Percentiles rank a stretch among this genome's conserved stretches.
Conservation (phyloP, 371 early-diverging fungal genomes). For the Apophysomyces ossiformis region DNA sequence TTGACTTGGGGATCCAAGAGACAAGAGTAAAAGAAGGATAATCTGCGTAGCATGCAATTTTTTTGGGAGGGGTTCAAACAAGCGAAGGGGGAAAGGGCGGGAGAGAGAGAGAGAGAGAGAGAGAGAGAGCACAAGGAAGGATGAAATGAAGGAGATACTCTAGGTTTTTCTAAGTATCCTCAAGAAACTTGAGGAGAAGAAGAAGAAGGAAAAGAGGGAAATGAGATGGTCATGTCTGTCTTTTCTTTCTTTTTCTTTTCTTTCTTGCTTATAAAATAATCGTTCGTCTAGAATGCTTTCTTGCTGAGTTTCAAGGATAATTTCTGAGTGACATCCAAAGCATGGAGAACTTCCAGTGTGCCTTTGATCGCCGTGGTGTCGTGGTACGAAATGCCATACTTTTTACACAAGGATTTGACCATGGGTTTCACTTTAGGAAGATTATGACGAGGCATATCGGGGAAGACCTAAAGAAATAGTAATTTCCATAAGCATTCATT, state of each 20-base stretch:
- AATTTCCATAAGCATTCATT: too few relatives aligned
- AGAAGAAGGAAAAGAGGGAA: not conserved
- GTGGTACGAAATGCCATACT: slow-evolving; percentile 76
- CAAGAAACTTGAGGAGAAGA: not conserved
- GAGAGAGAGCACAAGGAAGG: too few relatives aligned
- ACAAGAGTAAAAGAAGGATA: not conserved
- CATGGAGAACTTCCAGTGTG: slow-evolving; percentile 72
- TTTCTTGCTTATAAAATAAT: not conserved
- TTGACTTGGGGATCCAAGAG: not conserved
- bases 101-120: too few relatives aligned
- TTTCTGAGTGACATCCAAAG: slow-evolving; percentile 66
- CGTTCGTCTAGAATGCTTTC: slow-evolving; percentile 38
- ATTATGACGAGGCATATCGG: slow-evolving; percentile 81
- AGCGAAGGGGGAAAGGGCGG: not conserved
- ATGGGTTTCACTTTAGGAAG: slow-evolving; percentile 68
- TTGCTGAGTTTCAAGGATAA: slow-evolving; percentile 59
- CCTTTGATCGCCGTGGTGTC: slow-evolving; percentile 72
- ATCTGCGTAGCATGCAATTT: not conserved
- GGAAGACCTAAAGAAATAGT: slow-evolving; percentile 62
- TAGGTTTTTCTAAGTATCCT: not conserved
- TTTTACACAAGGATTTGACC: slow-evolving; percentile 72
- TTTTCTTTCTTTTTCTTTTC: slow-evolving; percentile 5
- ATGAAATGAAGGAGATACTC: too few relatives aligned
- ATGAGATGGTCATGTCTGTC: not conserved
- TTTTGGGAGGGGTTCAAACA: not conserved